These are phyloP conservation scores for Neolentinus lepideus DNA, from an alignment of 1,284 basidiomycete genomes.

Conservation along the genomic window DNA sequence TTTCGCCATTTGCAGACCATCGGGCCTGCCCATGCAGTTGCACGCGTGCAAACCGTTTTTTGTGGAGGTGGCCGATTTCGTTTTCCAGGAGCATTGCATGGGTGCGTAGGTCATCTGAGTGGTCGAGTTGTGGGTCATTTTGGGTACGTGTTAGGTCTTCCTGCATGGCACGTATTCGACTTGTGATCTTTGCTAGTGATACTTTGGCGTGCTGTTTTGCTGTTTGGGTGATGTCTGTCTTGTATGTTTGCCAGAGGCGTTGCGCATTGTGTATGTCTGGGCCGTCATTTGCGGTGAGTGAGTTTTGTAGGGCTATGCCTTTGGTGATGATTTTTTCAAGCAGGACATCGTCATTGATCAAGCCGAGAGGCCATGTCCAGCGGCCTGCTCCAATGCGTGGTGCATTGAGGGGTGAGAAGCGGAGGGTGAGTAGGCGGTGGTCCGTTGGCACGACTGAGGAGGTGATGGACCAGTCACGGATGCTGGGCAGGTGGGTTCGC, in stretches of 20 bases:
- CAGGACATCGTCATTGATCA: slow-evolving; percentile 16
- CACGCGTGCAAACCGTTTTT: slow-evolving; percentile 7
- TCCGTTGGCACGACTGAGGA: too few species aligned
- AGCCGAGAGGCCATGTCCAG: slow-evolving; percentile 18
- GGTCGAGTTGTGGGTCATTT: not conserved
- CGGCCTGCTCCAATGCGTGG: slow-evolving; percentile 24
- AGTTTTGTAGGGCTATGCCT: slow-evolving; percentile 2
- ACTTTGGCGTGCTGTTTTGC: not conserved
- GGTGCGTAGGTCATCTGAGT: not conserved
- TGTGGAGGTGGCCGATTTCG: slow-evolving; percentile 1
- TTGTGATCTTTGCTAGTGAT: not conserved
- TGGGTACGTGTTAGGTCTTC: not conserved
- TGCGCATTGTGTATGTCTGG: too few species aligned
- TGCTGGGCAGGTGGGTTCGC: too few species aligned
- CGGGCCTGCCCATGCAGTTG: not conserved
- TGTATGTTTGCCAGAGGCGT: too few species aligned
- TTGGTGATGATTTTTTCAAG: slow-evolving; percentile 2
- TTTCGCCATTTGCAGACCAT: not conserved
- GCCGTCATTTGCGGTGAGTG: slow-evolving; percentile 1
- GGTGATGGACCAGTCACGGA: too few species aligned
- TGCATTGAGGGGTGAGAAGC: slow-evolving; percentile 12
- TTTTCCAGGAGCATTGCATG: not conserved
- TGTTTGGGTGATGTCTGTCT: too few species aligned
- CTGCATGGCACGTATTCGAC: not conserved
- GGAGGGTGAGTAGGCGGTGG: slow-evolving; percentile 21